Evolutionary conservation across 352 stramenopile genomes (phyloP).

Genomic region (Pythium pyrilobum): DNA sequence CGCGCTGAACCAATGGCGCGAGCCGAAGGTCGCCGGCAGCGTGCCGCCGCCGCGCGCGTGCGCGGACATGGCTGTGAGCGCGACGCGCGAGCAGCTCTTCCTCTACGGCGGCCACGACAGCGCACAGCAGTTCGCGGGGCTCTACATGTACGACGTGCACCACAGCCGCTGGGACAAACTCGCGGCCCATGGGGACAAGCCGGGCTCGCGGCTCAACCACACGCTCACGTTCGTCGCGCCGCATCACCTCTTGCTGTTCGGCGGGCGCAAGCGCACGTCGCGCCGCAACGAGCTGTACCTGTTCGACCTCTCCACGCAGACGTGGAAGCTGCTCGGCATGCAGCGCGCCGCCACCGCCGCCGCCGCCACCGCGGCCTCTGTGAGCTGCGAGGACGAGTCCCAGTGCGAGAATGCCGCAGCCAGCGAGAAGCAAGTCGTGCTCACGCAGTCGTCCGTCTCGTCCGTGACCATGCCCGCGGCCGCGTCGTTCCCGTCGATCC

Average conservation of each 20-base stretch:
- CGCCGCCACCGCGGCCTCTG: no score
- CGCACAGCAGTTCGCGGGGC: constrained; percentile 47
- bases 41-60: constrained; percentile 40
- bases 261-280: constrained; percentile 33
- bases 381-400: background rate
- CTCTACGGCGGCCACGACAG: constrained; percentile 56
- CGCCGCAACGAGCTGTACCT: constrained; percentile 56
- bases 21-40: constrained; percentile 25
- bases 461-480: background rate
- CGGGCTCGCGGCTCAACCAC: constrained; percentile 53
- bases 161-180: constrained; percentile 54
- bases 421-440: background rate
- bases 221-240: constrained; percentile 44
- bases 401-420: constrained; percentile 5
- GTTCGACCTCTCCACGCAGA: constrained; percentile 24
- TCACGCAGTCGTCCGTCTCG: background rate
- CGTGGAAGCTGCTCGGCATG: background rate
- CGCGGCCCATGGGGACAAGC: constrained; percentile 30
- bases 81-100: constrained; percentile 51
- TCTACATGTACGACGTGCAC: constrained; percentile 52
- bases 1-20: constrained; percentile 50
- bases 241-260: constrained; percentile 56
- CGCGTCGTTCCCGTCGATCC: constrained; percentile 11
- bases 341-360: background rate
- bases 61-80: constrained; percentile 38